Evolutionary conservation across 2,329 filamentous ascomycete genomes (phyloP).

Genomic region (Fusarium sp.): DNA sequence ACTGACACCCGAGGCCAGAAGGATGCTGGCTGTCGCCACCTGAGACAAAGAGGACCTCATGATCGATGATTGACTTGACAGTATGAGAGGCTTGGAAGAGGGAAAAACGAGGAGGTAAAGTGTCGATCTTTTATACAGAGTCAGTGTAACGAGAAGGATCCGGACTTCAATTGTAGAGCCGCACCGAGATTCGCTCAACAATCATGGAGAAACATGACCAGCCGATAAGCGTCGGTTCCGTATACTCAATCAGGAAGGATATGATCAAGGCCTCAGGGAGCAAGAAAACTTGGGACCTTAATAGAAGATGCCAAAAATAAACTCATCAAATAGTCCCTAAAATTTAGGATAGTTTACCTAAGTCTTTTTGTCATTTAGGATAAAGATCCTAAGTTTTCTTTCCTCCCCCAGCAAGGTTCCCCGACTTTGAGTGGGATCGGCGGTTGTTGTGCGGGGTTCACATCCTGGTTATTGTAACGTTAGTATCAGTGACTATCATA

Average conservation of each 20-base stretch:
- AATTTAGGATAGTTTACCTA: too few species aligned
- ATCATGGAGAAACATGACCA: neutral
- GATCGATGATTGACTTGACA: neutral
- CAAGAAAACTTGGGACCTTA: too few species aligned
- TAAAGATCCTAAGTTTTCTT: too few species aligned
- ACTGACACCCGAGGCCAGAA: slow-evolving; percentile 6
- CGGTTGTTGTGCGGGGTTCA: slow-evolving; percentile 1
- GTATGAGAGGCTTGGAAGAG: neutral
- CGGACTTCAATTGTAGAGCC: neutral
- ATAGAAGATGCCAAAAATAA: too few species aligned
- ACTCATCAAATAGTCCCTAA: too few species aligned
- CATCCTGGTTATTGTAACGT: neutral
- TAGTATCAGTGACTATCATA: neutral
- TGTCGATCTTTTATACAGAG: slow-evolving; percentile 4
- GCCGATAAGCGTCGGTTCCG: slow-evolving; percentile 1
- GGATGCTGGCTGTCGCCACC: neutral
- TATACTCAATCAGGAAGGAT: slow-evolving; percentile 16
- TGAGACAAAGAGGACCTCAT: slow-evolving; percentile 18
- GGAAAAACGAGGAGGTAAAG: too few species aligned
- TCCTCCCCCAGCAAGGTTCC: neutral
- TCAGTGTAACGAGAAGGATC: neutral
- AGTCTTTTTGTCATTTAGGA: too few species aligned
- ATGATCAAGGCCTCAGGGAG: neutral
- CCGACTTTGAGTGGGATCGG: neutral
- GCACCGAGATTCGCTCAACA: neutral